Percentiles rank a stretch among this genome's conserved stretches.
These are phyloP conservation scores for Tolypocladium endophyticum DNA, from an alignment of 2,329 filamentous ascomycete species.

Conservation along the genomic window DNA sequence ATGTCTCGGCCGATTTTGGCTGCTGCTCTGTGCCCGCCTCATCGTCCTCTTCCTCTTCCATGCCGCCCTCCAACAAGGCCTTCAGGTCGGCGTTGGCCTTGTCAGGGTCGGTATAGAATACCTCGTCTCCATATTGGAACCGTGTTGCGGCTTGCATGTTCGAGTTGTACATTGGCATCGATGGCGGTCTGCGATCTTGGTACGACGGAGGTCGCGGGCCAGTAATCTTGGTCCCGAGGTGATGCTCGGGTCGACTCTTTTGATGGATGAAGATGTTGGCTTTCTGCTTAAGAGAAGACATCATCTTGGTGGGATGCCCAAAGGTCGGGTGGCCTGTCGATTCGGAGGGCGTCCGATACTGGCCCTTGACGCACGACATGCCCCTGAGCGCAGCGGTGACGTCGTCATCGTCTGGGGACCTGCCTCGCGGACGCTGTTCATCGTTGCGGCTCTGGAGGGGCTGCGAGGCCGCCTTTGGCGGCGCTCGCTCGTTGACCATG, in stretches of 20 bases:
- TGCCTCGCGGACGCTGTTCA: constrained; percentile 13
- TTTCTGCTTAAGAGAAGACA: constrained; percentile 43
- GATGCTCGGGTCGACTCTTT: constrained; percentile 46
- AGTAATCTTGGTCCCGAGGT: constrained; percentile 36
- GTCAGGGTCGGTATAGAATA: constrained; percentile 57
- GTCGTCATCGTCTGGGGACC: constrained; percentile 20
- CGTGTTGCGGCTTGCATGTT: constrained; percentile 6
- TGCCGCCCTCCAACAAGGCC: constrained; percentile 68
- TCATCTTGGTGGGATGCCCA: constrained; percentile 30
- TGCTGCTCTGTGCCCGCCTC: constrained; percentile 36
- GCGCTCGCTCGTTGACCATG: constrained; percentile 39
- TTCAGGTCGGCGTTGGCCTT: constrained; percentile 71
- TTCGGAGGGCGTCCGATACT: constrained; percentile 9
- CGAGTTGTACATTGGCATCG: constrained; percentile 39
- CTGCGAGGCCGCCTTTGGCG: constrained; percentile 30
- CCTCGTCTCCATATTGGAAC: constrained; percentile 26
- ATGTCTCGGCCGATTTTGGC: constrained; percentile 1
- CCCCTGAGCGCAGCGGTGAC: constrained; percentile 22
- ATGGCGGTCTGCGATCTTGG: constrained; percentile 35
- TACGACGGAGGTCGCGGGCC: constrained; percentile 37
- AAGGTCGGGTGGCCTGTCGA: constrained; percentile 17
- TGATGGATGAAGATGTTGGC: constrained; percentile 45
- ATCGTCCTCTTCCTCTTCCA: constrained; percentile 66
- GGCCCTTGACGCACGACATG: constrained; percentile 14
- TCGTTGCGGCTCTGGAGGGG: constrained; percentile 23